Evolutionary conservation across 768 basidiomycete species (phyloP).

Genomic region (Boletus pseudo-olivaceus): DNA sequence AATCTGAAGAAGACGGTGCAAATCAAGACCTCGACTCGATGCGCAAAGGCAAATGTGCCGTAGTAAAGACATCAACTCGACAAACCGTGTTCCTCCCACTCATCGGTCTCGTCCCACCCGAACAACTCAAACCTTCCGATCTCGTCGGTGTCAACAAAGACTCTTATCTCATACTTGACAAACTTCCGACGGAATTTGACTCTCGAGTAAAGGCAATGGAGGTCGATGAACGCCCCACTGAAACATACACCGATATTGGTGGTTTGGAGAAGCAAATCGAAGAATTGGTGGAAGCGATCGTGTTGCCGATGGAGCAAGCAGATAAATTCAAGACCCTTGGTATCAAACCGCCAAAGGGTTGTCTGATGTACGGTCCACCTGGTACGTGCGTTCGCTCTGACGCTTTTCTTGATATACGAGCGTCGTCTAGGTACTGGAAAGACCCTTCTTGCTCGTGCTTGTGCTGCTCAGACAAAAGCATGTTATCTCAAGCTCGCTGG

Average conservation of each 20-base stretch:
- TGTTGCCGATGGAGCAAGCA: slow-evolving; percentile 96
- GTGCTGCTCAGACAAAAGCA: slow-evolving; percentile 96
- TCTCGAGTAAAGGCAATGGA: slow-evolving; percentile 99
- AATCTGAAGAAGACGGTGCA: slow-evolving; percentile 92
- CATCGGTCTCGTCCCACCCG: slow-evolving; percentile 94
- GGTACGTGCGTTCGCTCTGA: slow-evolving; percentile 44
- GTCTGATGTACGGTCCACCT: slow-evolving; percentile 98
- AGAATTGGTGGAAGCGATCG: slow-evolving; percentile 96
- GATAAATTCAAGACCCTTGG: slow-evolving; percentile 99
- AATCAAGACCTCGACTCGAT: slow-evolving; percentile 93
- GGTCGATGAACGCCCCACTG: slow-evolving; percentile 96
- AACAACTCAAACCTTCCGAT: slow-evolving; percentile 85
- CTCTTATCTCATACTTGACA: slow-evolving; percentile 95
- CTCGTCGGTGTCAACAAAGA: slow-evolving; percentile 99
- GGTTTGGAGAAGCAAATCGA: slow-evolving; percentile 99
- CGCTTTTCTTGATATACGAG: background rate
- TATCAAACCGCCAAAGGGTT: slow-evolving; percentile 96
- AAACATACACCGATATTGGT: slow-evolving; percentile 96
- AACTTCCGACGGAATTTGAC: slow-evolving; percentile 94
- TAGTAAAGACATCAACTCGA: slow-evolving; percentile 97
- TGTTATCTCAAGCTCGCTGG: slow-evolving; percentile 98
- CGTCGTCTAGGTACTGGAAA: slow-evolving; percentile 78
- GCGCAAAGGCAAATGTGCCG: slow-evolving; percentile 96
- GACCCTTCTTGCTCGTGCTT: slow-evolving; percentile 94
- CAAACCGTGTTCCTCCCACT: slow-evolving; percentile 98